Base-by-base conservation (phyloP, 2,329 filamentous ascomycete species). In the Didymella pomorum region DNA sequence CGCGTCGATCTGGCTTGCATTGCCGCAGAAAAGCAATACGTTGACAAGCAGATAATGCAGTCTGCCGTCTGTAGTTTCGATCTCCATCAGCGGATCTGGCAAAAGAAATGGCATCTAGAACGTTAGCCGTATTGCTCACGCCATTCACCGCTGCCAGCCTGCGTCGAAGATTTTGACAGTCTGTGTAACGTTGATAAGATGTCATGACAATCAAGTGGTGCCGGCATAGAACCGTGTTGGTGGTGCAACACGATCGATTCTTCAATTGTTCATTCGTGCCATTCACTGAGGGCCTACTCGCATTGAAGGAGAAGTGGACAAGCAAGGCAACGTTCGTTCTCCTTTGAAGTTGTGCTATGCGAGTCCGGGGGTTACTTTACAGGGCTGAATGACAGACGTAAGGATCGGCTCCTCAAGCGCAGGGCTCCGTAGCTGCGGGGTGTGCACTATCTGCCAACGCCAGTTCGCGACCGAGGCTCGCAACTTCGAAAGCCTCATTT, bases 401-500 rank as follows among this genome's bases (percentile, higher is more conserved):
- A 42, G 26, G 42, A 37, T 48, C 52, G 52, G 52, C 45, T 56
- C 52, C 37, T 25, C 52, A 31, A 26, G 39, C 20, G 45, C 45
- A 49, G 52, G 39, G 37, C 45, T 37, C 52, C 45, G 29, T 37
- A 25, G 21, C n/a, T n/a, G 41, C 37, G 41, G 41, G 41, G 41
- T 46, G 35, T 16, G 44, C 31, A 33, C n/a, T 35, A 20, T 18
- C 35, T 39, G 29, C 37, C 44, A 43, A 25, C 44, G 44, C 37
- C 33, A 29, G 33, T 43, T 49, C 45, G 52, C 44, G 52, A 47
- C 51, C 52, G 45, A 44, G 25, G 37, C 52, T 28, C 28, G 45
- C 28, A 48, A 16, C 35, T n/a, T n/a, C 4, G 23, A 46, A 14
- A 20, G 25, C 51, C 16, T 20, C 10, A 2, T 31, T n/a, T 31